Conservation (phyloP, 805 yeast species). For the Starmerella kuoi region DNA sequence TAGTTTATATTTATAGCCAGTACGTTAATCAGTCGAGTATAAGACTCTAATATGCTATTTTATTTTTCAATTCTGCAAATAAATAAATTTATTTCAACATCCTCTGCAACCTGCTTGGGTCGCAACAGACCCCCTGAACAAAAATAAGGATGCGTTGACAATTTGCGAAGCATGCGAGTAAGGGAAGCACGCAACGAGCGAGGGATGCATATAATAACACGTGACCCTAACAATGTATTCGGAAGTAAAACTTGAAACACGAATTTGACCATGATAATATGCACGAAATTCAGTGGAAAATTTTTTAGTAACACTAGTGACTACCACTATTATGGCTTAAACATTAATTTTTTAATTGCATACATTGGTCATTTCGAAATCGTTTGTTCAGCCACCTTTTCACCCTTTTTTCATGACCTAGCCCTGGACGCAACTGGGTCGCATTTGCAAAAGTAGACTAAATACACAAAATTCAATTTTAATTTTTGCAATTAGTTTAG, state of each 20-base stretch:
- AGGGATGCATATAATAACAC: background rate
- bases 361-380: conserved; percentile 6
- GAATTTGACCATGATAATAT: too few species aligned
- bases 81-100: too few species aligned
- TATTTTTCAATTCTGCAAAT: too few species aligned
- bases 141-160: too few species aligned
- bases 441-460: background rate
- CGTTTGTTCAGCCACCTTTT: background rate
- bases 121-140: too few species aligned
- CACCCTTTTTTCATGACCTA: background rate
- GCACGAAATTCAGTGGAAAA: too few species aligned
- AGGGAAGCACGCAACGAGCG: too few species aligned
- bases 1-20: too few species aligned
- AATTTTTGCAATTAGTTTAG: conserved; percentile 2
- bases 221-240: background rate
- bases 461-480: conserved; percentile 9
- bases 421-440: background rate
- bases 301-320: conserved; percentile 4
- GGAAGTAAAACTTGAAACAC: too few species aligned
- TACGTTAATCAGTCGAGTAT: too few species aligned
- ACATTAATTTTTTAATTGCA: conserved; percentile 7
- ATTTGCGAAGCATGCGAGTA: background rate
- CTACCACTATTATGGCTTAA: conserved; percentile 5
- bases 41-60: too few species aligned
- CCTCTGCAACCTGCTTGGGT: too few species aligned